Conservation (phyloP, 345 rosid genomes). For the Euphorbia peplus region DNA sequence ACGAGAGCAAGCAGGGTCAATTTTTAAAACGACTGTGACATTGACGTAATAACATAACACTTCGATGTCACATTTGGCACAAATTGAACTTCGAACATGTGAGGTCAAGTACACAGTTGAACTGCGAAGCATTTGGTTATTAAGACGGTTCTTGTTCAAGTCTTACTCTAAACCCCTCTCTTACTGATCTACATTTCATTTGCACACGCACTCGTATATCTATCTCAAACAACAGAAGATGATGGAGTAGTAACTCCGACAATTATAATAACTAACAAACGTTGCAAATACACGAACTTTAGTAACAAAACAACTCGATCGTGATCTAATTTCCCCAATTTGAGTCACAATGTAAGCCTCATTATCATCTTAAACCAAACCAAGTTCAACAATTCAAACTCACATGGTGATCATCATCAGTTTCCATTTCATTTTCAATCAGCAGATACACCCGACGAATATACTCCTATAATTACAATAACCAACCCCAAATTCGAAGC, state of each 20-base stretch:
- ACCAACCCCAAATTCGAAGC: neutral
- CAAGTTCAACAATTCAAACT: neutral
- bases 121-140: neutral
- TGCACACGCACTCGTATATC: neutral
- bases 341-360: neutral
- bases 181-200: neutral
- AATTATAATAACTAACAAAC: conserved; percentile 4
- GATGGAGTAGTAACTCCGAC: neutral
- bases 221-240: neutral
- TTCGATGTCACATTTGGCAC: neutral
- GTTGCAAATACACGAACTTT: neutral
- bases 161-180: neutral
- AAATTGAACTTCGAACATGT: neutral
- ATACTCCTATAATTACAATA: neutral
- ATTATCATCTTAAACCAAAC: neutral
- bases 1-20: neutral
- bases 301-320: neutral
- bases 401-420: neutral
- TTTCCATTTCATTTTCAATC: neutral
- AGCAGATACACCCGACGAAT: neutral
- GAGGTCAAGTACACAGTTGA: conserved; percentile 1
- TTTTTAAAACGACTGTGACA: neutral
- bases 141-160: neutral
- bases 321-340: neutral
- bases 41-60: neutral